Percentiles rank a stretch among this genome's conserved stretches.
Conservation (phyloP, 2,329 filamentous ascomycete species). For the Coccinonectria pachysandricola region DNA sequence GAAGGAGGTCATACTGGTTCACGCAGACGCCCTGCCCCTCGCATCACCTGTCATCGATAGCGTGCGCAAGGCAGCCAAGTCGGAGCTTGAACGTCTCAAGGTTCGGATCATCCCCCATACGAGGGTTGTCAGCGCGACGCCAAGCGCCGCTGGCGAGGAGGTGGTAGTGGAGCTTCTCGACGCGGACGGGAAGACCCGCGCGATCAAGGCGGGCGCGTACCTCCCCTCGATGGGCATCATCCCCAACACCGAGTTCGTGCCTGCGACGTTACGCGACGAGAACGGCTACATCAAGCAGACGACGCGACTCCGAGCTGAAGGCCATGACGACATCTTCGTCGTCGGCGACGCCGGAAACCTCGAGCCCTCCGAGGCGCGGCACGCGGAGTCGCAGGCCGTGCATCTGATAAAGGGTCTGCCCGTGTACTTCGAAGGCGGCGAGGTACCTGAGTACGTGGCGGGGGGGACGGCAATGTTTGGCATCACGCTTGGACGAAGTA, state of each 20-base stretch:
- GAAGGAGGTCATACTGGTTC: conserved; percentile 38
- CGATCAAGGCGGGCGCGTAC: conserved; percentile 33
- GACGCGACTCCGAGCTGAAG: conserved; percentile 24
- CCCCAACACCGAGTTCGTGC: conserved; percentile 36
- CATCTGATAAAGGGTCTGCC: conserved; percentile 27
- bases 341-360: conserved; percentile 34
- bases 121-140: conserved; percentile 23
- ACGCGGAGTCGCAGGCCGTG: conserved; percentile 23
- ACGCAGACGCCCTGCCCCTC: conserved; percentile 30
- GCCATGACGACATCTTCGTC: conserved; percentile 32
- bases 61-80: conserved; percentile 29
- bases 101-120: conserved; percentile 32
- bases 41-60: conserved; percentile 19
- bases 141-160: conserved; percentile 14
- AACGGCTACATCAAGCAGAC: conserved; percentile 28
- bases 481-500: conserved; percentile 30
- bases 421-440: conserved; percentile 21
- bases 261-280: conserved; percentile 25
- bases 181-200: conserved; percentile 24
- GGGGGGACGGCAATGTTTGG: conserved; percentile 22
- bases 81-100: conserved; percentile 32
- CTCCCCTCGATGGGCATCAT: conserved; percentile 35
- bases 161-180: conserved; percentile 25
- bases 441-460: conserved; percentile 21
- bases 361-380: conserved; percentile 23